Percentiles rank a stretch among this genome's conserved stretches.
phyloP scores from a whole-genome alignment of 768 basidiomycete genomes.

The Leucogyrophana mollusca region DNA sequence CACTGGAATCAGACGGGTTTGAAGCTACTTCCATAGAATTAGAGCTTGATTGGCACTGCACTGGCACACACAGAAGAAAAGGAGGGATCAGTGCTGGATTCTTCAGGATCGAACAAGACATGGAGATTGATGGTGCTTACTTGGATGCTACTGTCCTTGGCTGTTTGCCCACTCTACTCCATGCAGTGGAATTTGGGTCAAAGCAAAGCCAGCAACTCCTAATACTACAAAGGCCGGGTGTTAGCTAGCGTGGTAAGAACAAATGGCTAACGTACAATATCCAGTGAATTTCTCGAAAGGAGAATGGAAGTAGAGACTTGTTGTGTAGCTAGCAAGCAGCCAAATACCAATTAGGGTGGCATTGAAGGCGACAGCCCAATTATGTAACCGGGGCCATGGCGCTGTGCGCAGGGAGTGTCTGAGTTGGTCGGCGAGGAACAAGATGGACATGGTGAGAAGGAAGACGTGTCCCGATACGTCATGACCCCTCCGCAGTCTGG shows the following conservation, averaged over 20 bases:
- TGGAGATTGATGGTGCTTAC: too few species aligned
- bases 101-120: too few species aligned
- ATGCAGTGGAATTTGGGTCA: slow-evolving; percentile 26
- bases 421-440: slow-evolving; percentile 81
- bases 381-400: slow-evolving; percentile 45
- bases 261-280: slow-evolving; percentile 54
- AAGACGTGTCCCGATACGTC: slow-evolving; percentile 95
- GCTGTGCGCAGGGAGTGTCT: slow-evolving; percentile 45
- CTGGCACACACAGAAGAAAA: too few species aligned
- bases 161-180: too few species aligned
- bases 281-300: slow-evolving; percentile 87
- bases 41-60: too few species aligned
- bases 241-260: neutral
- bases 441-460: slow-evolving; percentile 73
- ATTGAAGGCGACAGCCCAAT: slow-evolving; percentile 45
- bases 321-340: slow-evolving; percentile 75
- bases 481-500: slow-evolving; percentile 77
- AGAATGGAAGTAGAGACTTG: slow-evolving; percentile 88
- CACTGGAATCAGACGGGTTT: too few species aligned
- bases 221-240: slow-evolving; percentile 28
- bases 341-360: slow-evolving; percentile 56
- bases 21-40: too few species aligned
- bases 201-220: slow-evolving; percentile 33
- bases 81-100: too few species aligned
- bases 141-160: too few species aligned